Evolutionary conservation across 495 filamentous ascomycete genomes (phyloP).

Genomic region (Diplogelasinospora grovesii): DNA sequence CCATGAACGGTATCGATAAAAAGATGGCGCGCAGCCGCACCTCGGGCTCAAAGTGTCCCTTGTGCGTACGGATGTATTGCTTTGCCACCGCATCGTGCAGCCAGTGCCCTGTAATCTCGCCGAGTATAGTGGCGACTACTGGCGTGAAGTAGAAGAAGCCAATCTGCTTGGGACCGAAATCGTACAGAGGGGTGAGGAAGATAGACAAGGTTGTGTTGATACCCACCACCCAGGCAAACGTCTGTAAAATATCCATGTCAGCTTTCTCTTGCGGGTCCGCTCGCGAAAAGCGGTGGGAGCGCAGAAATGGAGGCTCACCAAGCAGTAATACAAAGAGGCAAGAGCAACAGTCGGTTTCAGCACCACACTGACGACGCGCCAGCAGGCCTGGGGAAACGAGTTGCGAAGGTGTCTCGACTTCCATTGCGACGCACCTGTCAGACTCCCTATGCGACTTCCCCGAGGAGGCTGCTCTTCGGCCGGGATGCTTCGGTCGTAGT

Average conservation of each 20-base stretch:
- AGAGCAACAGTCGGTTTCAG: slow-evolving; percentile 47
- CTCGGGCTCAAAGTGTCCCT: slow-evolving; percentile 53
- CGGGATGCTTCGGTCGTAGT: slow-evolving; percentile 48
- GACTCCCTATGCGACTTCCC: slow-evolving; percentile 30
- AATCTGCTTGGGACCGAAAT: slow-evolving; percentile 46
- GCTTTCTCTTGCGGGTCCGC: no score
- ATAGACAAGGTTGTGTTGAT: slow-evolving; percentile 57
- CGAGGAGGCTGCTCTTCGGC: slow-evolving; percentile 36
- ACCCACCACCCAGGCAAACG: slow-evolving; percentile 55
- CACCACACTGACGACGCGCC: slow-evolving; percentile 40
- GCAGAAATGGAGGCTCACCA: slow-evolving; percentile 18
- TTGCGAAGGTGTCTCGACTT: slow-evolving; percentile 32
- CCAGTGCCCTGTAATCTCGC: slow-evolving; percentile 51
- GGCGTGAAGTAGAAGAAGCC: slow-evolving; percentile 59
- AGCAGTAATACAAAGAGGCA: slow-evolving; percentile 46
- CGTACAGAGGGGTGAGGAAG: slow-evolving; percentile 47
- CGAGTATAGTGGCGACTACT: slow-evolving; percentile 47
- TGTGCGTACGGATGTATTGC: slow-evolving; percentile 41
- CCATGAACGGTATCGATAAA: slow-evolving; percentile 44
- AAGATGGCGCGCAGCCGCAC: slow-evolving; percentile 48
- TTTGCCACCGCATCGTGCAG: slow-evolving; percentile 49
- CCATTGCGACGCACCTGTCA: slow-evolving; percentile 45
- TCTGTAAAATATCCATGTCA: slow-evolving; percentile 13
- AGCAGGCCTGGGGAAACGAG: slow-evolving; percentile 38
- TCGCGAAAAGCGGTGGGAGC: neutral